phyloP scores from a whole-genome alignment of 306 rosid species.

The Cucumis cinereus region DNA sequence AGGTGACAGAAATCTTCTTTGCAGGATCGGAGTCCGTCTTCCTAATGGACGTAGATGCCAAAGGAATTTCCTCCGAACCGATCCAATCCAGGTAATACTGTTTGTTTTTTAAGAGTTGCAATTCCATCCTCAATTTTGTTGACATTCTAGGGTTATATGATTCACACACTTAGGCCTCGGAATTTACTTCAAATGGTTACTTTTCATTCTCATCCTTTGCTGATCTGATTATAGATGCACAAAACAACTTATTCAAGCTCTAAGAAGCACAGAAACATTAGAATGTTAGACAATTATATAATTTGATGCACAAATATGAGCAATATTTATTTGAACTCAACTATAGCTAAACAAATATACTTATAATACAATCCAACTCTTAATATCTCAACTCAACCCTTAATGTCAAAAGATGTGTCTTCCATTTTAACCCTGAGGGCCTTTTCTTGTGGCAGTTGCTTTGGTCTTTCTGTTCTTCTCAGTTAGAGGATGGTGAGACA shows the following conservation, averaged over 20 bases:
- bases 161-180: background rate
- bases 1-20: conserved; percentile 60
- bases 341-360: background rate
- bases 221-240: background rate
- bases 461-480: conserved; percentile 75
- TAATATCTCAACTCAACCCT: background rate
- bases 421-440: background rate
- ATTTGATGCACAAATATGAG: background rate
- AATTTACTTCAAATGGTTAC: background rate
- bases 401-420: background rate
- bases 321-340: background rate
- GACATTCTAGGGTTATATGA: background rate
- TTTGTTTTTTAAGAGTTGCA: background rate
- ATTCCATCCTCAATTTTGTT: background rate
- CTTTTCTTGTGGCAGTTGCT: conserved; percentile 48
- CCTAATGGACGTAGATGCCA: conserved; percentile 82
- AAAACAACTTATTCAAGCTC: background rate
- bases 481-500: conserved; percentile 50
- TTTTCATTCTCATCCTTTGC: background rate
- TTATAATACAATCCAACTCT: background rate
- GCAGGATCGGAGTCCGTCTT: conserved; percentile 84
- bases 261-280: background rate
- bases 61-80: conserved; percentile 60
- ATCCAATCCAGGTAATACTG: conserved; percentile 56
- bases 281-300: background rate